Percentiles rank a stretch among this genome's conserved stretches.
These are phyloP conservation scores for Vitis hybrid DNA, from an alignment of 177 flowering plant genomes.

Conservation along the genomic window DNA sequence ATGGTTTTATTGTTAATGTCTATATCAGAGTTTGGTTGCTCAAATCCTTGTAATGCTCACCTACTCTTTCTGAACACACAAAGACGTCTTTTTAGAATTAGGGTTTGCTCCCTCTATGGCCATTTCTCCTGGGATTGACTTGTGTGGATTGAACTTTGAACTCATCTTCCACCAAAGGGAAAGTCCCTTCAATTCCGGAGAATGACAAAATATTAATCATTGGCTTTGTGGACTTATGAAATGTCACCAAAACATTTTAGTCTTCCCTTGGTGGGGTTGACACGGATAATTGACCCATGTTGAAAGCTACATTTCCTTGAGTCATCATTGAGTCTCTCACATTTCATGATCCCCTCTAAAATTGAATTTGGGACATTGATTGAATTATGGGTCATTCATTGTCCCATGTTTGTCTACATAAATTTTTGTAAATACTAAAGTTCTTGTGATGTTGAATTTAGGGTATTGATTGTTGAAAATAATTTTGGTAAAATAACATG, in stretches of 20 bases:
- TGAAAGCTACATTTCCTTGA: slow-evolving; percentile 9
- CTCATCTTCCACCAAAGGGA: slow-evolving; percentile 5
- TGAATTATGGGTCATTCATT: slow-evolving; percentile 15
- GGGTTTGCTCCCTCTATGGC: slow-evolving; percentile 3
- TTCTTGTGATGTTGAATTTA: too few species aligned
- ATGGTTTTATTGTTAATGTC: background rate
- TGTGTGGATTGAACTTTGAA: slow-evolving; percentile 3
- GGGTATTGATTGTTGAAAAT: too few species aligned
- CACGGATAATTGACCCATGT: slow-evolving; percentile 27
- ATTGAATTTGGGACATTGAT: slow-evolving; percentile 14
- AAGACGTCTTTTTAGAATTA: background rate
- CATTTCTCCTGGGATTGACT: slow-evolving; percentile 20
- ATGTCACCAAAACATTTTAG: slow-evolving; percentile 9
- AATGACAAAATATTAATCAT: slow-evolving; percentile 20
- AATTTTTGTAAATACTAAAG: background rate
- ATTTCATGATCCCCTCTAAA: background rate
- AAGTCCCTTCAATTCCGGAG: slow-evolving; percentile 9
- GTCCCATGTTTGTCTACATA: slow-evolving; percentile 6
- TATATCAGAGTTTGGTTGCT: background rate
- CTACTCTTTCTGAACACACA: background rate
- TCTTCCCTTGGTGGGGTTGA: slow-evolving; percentile 24
- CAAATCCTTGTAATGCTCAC: slow-evolving; percentile 8
- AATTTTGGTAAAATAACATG: too few species aligned
- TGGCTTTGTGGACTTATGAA: slow-evolving; percentile 20
- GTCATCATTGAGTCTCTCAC: slow-evolving; percentile 12